A percentile compares a stretch with the other conserved stretches of the same genome.
phyloP scores from a whole-genome alignment of 192 early-diverging fungal species.

The Dissophora ornata region DNA sequence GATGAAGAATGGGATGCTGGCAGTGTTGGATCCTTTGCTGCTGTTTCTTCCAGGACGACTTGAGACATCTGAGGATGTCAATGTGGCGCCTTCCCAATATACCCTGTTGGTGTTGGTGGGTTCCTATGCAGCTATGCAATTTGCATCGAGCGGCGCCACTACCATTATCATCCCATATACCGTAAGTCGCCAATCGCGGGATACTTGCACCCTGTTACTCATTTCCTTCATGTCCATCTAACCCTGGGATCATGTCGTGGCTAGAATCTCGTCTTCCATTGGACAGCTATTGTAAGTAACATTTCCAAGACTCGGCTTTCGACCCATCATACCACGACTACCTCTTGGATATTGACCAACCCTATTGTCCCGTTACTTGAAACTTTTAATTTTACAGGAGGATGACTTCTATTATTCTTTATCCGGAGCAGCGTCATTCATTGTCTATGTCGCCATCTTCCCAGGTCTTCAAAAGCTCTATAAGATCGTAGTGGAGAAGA shows the following conservation, averaged over 20 bases:
- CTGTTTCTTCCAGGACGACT: conserved; percentile 42
- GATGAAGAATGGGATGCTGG: conserved; percentile 7
- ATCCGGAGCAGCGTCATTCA: conserved; percentile 8
- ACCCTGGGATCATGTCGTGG: no score
- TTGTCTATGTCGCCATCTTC: conserved; percentile 37
- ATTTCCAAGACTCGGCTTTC: no score
- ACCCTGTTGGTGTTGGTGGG: conserved; percentile 17
- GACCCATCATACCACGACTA: no score
- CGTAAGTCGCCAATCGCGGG: conserved; percentile 26
- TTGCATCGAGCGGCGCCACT: conserved; percentile 11
- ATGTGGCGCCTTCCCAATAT: conserved; percentile 22
- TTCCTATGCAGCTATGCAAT: conserved; percentile 16
- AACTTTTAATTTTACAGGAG: neutral
- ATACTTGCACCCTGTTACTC: neutral
- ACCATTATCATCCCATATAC: conserved; percentile 34
- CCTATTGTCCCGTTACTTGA: no score
- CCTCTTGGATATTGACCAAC: no score
- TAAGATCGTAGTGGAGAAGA: conserved; percentile 5
- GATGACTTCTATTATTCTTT: conserved; percentile 13
- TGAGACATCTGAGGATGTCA: conserved; percentile 19
- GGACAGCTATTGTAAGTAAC: conserved; percentile 7
- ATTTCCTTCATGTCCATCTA: neutral
- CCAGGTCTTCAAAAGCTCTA: conserved; percentile 28
- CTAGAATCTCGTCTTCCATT: conserved; percentile 44
- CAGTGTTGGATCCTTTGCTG: conserved; percentile 24